Evolutionary conservation across 768 basidiomycete species (phyloP), one percentile per base, ranked within the genome.

Genomic region (Termitomyces sp.): DNA sequence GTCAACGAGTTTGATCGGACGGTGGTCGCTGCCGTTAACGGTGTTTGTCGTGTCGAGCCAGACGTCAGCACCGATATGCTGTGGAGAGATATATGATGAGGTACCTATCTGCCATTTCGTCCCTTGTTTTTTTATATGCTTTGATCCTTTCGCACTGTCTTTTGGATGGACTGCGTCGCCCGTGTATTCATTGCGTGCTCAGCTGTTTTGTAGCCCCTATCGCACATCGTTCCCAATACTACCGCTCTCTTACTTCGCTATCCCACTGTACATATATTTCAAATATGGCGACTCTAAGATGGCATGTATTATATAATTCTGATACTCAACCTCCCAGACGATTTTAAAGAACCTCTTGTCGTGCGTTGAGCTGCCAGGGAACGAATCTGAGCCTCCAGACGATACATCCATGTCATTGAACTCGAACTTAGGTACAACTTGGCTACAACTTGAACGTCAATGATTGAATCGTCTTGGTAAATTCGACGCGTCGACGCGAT

Each of bases 1-100:
- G 85, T 89, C 53, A 77, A 81, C 59, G 80, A 88, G 40, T 85
- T 87, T 67, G 85, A 88, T 61, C 77, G 85, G 66, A 85, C 77
- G 20, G 79, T 83, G 35, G 76, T 81, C 46, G 76, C 71, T 24
- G 73, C 71, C 12, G 67, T 73, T 28, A 66, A 75, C 61, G 77
- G 78, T 7, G 64, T 75, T 50, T 77, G 71, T 62, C 71, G 71
- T 49, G 66, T 76, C 59, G 76, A 76, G 42, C 42, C 60, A 40
- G 71, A 74, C 49, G 62, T 67, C 20, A 73, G 60, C 52, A 68
- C 67, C 7, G 75, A 77, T 57, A 63, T 67, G 15, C 51, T 76
- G 48, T 77, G 76, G 76, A 73, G 75, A 62, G 73, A 77, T 42
- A 63, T 65, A 35, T 75, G 65, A 70, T 24, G 24, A 15, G 24